Evolutionary conservation across 257 asterid genomes (phyloP).

Genomic region (Ballota nigra): DNA sequence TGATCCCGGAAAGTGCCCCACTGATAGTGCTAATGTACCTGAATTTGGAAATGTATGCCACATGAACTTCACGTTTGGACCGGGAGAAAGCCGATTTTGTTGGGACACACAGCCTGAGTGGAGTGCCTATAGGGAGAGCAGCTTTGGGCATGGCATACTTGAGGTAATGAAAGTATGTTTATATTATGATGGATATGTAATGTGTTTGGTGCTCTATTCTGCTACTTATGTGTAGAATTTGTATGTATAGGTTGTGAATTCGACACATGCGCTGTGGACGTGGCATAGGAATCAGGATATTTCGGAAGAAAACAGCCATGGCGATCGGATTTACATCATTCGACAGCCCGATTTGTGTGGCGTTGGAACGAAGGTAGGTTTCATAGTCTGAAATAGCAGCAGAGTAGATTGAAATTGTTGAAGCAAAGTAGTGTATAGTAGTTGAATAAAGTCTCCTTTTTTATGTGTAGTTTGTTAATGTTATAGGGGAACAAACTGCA

Average conservation of each 20-base stretch:
- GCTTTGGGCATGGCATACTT: constrained; percentile 96
- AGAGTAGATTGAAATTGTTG: background rate
- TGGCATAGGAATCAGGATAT: constrained; percentile 92
- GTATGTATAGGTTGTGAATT: constrained; percentile 58
- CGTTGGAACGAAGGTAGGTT: constrained; percentile 5
- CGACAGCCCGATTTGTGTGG: constrained; percentile 74
- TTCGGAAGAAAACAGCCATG: constrained; percentile 49
- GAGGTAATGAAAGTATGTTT: constrained; percentile 46
- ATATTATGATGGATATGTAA: background rate
- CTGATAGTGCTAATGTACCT: constrained; percentile 50
- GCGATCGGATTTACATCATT: constrained; percentile 80
- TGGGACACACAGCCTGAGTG: constrained; percentile 94
- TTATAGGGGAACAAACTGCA: no score
- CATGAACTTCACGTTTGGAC: constrained; percentile 67
- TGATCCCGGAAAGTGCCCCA: constrained; percentile 76
- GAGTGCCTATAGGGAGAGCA: constrained; percentile 95
- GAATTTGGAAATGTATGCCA: constrained; percentile 72
- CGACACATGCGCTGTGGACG: constrained; percentile 83
- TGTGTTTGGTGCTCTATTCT: background rate
- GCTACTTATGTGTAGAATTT: background rate
- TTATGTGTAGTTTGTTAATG: background rate
- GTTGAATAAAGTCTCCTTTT: background rate
- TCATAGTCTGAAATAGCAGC: background rate
- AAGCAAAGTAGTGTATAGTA: no score
- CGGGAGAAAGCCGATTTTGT: constrained; percentile 73